Evolutionary conservation across 1,284 basidiomycete species (phyloP).

Genomic region (Heliocybe sulcata): DNA sequence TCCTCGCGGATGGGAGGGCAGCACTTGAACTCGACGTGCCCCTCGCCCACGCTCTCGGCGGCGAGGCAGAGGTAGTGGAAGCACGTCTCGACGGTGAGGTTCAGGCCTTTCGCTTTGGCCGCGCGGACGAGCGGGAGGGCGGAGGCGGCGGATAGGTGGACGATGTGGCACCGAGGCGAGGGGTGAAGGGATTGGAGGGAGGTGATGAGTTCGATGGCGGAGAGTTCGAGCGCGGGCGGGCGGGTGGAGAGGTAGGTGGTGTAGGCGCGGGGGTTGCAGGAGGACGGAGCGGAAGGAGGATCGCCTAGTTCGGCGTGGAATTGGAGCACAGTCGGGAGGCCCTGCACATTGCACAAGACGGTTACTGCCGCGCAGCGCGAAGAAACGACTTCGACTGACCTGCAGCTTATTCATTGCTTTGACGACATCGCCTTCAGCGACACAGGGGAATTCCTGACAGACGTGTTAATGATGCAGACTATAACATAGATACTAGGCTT

Average conservation of each 20-base stretch:
- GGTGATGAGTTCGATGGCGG: constrained; percentile 74
- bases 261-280: constrained; percentile 51
- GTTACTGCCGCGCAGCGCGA: constrained; percentile 3
- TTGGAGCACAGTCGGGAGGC: constrained; percentile 60
- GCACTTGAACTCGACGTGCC: constrained; percentile 83
- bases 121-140: constrained; percentile 72
- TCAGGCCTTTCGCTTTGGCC: constrained; percentile 34
- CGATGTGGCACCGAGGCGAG: constrained; percentile 79
- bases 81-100: constrained; percentile 80
- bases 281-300: constrained; percentile 7
- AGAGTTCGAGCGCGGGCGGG: constrained; percentile 68
- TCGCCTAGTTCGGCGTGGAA: constrained; percentile 88
- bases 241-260: constrained; percentile 80
- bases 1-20: constrained; percentile 86
- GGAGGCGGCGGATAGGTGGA: constrained; percentile 82
- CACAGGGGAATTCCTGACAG: constrained; percentile 82
- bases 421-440: constrained; percentile 62
- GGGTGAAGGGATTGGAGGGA: constrained; percentile 57
- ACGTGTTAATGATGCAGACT: background rate
- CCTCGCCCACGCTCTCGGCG: constrained; percentile 57
- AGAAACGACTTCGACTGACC: constrained; percentile 34
- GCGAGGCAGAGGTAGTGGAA: constrained; percentile 86
- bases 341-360: constrained; percentile 30
- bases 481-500: constrained; percentile 13
- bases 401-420: constrained; percentile 69